Evolutionary conservation across 1,284 basidiomycete genomes (phyloP), one percentile per base, ranked within the genome.

Genomic region (Fomitopsis schrenkii): DNA sequence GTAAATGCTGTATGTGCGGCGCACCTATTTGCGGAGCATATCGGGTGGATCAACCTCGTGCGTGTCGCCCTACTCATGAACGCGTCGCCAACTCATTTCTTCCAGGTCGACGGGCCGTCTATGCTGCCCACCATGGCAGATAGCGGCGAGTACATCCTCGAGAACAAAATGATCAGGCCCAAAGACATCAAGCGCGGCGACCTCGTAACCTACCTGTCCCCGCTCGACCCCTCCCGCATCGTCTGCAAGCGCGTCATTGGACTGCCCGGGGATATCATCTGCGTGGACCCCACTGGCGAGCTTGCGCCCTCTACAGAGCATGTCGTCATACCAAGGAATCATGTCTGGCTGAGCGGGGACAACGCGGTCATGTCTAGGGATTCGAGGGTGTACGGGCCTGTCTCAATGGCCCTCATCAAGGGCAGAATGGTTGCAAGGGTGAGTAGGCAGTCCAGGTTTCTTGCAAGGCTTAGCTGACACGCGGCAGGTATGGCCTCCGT

Each of bases 261-360:
- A 0, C 76, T 99, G 19, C 90, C 94, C 22, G 97, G 97, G 2
- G 97, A 99, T 73, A 78, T 90, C 22, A 74, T 98, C 28, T 94
- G 94, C 65, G 87, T 97, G 33, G 95, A 98, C 80, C 96, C 81
- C 50, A 88, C 86, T 4, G 86, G 87, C n/a, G 66, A 76, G 62
- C 75, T 76, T 64, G 83, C 85, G 22, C 83, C 83, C 26, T 84
- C 83, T 12, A 82, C 77, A 45, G 89, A 88, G 70, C 92, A 93
- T 68, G 82, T 93, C 17, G 72, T 88, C 33, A 77, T 96, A 8
- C 93, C 94, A 1, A 84, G 83, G 68, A 93, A 93, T 2, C 91
- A 95, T 73, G 75, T 98, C n/a, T 99, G 96, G 96, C 79, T 97
- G 48, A 84, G 82, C 33, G 97, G 97, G 14, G 97, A 99, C 78